Percentiles rank a stretch among this genome's conserved stretches.
Conservation (phyloP, 176 grass and related monocot species). For the Dactylis glomerata region DNA sequence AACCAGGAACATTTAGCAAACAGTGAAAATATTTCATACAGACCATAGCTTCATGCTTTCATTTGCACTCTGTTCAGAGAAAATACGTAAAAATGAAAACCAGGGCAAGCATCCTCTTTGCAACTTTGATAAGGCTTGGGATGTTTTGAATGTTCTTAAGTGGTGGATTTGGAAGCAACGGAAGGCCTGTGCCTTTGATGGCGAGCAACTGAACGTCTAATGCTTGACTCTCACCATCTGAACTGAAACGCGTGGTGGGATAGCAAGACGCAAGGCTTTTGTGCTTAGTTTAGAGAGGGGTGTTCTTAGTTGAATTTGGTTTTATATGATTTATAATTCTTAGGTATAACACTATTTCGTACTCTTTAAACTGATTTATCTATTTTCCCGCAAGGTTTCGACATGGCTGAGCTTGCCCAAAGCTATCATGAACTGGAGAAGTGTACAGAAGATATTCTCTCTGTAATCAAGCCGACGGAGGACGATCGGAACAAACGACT, state of each 20-base stretch:
- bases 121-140: background rate
- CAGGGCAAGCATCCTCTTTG: background rate
- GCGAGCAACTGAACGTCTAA: background rate
- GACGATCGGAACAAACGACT: slow-evolving; percentile 38
- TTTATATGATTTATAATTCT: background rate
- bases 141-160: background rate
- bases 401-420: slow-evolving; percentile 2
- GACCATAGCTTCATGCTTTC: background rate
- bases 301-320: background rate
- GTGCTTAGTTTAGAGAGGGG: background rate
- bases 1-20: background rate
- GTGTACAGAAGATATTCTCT: slow-evolving; percentile 62
- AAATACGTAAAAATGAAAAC: background rate
- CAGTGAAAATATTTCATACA: background rate
- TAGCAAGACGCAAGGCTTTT: background rate
- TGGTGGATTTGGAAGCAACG: background rate
- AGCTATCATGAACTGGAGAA: slow-evolving; percentile 29
- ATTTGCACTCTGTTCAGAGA: background rate
- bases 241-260: background rate
- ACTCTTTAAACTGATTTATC: background rate
- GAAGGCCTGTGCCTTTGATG: background rate
- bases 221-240: background rate
- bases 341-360: background rate
- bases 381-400: slow-evolving; percentile 12
- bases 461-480: slow-evolving; percentile 60